A percentile compares a stretch with the other conserved stretches of the same genome.
These are phyloP conservation scores for Wickerhamiella domercqiae DNA, from an alignment of 805 yeast species.

Conservation along the genomic window DNA sequence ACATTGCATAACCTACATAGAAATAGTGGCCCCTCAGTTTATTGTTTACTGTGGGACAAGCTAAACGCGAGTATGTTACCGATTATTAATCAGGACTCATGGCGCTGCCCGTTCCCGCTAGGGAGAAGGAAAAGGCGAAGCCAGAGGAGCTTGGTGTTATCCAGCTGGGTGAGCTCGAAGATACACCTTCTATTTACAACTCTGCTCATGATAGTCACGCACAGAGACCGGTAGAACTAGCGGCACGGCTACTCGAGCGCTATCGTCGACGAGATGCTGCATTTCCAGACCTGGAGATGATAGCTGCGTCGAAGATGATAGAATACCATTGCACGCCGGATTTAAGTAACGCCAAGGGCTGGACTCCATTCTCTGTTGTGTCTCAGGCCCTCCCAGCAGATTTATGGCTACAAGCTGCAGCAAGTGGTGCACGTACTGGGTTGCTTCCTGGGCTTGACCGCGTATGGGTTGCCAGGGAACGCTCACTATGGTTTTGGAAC, in stretches of 20 bases:
- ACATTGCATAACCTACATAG: too few relatives aligned
- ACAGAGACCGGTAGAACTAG: slow-evolving; percentile 15
- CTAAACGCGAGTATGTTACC: neutral
- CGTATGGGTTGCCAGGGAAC: slow-evolving; percentile 76
- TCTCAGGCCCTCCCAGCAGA: slow-evolving; percentile 11
- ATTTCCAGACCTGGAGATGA: slow-evolving; percentile 15
- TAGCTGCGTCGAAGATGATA: slow-evolving; percentile 11
- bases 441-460: slow-evolving; percentile 64
- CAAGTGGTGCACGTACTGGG: slow-evolving; percentile 37
- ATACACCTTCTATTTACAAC: neutral
- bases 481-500: slow-evolving; percentile 75
- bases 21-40: neutral
- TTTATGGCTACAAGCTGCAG: slow-evolving; percentile 1
- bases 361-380: slow-evolving; percentile 11
- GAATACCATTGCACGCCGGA: slow-evolving; percentile 15
- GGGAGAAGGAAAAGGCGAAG: slow-evolving; percentile 4
- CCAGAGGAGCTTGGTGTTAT: slow-evolving; percentile 16
- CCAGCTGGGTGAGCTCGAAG: slow-evolving; percentile 5
- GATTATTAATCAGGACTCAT: too few relatives aligned
- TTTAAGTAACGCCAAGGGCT: slow-evolving; percentile 6
- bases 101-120: slow-evolving; percentile 17
- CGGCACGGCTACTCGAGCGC: slow-evolving; percentile 16
- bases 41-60: neutral
- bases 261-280: slow-evolving; percentile 13
- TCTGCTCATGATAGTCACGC: slow-evolving; percentile 12